Evolutionary conservation across 2,329 filamentous ascomycete species (phyloP), one percentile per base, ranked within the genome.

Genomic region (Pleochaeta shiraiana): DNA sequence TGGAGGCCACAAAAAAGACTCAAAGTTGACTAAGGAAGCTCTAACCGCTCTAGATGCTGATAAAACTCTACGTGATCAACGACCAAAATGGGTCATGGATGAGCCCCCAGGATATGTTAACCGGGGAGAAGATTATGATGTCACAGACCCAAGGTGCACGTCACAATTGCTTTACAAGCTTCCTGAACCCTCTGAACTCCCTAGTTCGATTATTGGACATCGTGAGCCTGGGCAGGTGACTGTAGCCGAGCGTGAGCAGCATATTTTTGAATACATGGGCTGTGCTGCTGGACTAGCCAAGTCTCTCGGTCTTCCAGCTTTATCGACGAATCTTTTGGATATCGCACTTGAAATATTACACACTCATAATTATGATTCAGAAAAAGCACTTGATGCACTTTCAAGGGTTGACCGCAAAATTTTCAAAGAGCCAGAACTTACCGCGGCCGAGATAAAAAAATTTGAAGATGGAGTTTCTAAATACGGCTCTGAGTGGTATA

Each of bases 31-130:
- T 30, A 95, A 93, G 73, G 91, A 95, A 69, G 83, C 85, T 0
- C 77, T 87, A 64, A 87, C 88, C 39, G 85, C 86, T 1, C 77
- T 90, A 6, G 92, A 96, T 74, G 86, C 86, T 7, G 90, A 96
- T 68, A 91, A 88, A 69, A 79, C 84, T 47, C 83, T 85, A 68
- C 84, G 85, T 66, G 89, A 90, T 64, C 89, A 86, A 68, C 85
- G 91, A 24, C 92, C 92, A 0, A 93, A 91, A 74, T 96, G 90
- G 90, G 81, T 97, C 34, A 85, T 95, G 77, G 93, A 97, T 70
- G 89, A 93, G 73, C 93, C 93, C 0, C 76, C 82, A 3, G 93
- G 93, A 6, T 98, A 95, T 72, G 81, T 95, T 21, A 81, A 81
- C 63, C 86, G 93, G 66, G 93, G 93, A 30, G 87, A 91, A 69